Base-by-base conservation (phyloP, 2,329 filamentous ascomycete genomes). In the Plectosphaerella plurivora region DNA sequence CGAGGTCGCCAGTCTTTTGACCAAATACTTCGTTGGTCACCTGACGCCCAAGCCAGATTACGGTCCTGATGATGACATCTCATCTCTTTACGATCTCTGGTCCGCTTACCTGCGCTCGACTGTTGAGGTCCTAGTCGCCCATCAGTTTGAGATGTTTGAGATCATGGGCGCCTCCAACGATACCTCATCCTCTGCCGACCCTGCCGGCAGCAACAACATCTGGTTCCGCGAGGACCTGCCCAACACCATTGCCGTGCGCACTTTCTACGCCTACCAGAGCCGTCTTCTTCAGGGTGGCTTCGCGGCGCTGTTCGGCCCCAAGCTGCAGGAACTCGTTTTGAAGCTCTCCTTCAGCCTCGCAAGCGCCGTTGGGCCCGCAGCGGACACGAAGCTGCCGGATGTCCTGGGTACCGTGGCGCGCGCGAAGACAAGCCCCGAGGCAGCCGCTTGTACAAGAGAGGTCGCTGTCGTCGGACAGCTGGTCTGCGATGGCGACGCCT, bases 1-100 rank as follows among this genome's bases (percentile, higher is more conserved):
- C 0, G 77, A 81, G 57, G 77, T 81, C 0, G 67, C 71, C 5
- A 78, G 75, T 59, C 68, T 81, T 2, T 60, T 81, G 5, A 77
- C 76, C 1, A 79, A 79, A 41, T 81, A 81, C 58, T 79, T 79
- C 51, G 72, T 81, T 7, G 77, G 77, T 0, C 73, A 79, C 22
- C 57, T 81, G 12, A 73, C 74, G 0, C 69, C 73, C 1, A 79
- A 80, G 61, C 75, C 77, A 0, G 71, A 78, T 44, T 77, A 73
- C 47, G 68, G 70, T n/a, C 62, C 63, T 14, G 68, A 63, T 15
- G 62, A 67, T 1, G 76, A 79, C 9, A 63, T 81, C 16, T 68
- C 68, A 1, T 61, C 63, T 8, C 59, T 81, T 1, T 76, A 80
- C 51, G 73, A 78, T 55, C 67, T 78, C 7, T 81, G 77, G 76